Base-by-base conservation (phyloP, 331 rosid species). In the Cydonia oblonga region DNA sequence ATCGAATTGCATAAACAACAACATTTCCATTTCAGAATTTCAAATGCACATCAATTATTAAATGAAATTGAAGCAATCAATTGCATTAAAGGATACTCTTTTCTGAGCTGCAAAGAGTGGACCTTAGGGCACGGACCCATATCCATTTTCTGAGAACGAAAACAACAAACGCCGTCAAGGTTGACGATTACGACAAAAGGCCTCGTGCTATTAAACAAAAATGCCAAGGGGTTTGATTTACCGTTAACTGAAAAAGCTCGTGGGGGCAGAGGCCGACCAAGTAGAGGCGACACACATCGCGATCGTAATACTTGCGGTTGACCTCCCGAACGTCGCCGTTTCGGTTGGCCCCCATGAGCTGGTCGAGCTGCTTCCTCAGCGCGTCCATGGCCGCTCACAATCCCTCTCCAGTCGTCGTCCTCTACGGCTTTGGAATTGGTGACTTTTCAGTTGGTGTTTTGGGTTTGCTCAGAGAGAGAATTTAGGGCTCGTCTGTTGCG, bases 101-200 rank as follows among this genome's bases (percentile, higher is more conserved):
- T 92, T 70, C 99, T 85, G 64, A 96, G 92, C 88, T 92, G 99
- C 86, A 96, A 79, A 19, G 99, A 96, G 80, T 96, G 99, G 12
- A 92, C 96, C 85, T 96, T 96, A 7, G 97, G 96, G 82, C 99
- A 96, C 1, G 99, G 96, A 3, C 99, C 97, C 99, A 92, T 96
- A 68, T 96, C 97, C 97, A 96, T 92, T 96, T 96, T 96, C 99
- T 96, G 96, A 78, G 75, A 87, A 30, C 15, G 1, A 52, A 15
- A 75, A n/a, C 1, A 13, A 38, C 12, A 5, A 58, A 29, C 15
- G 29, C 19, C 22, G 13, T 59, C 33, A 2, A 20, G 29, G 32
- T 64, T 64, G 52, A 64, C 14, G 51, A 64, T 33, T 64, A 64
- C 7, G 23, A 12, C 11, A 60, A 16, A 60, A 60, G 20, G 10